Conservation (phyloP, 2,329 filamentous ascomycete species). For the Plenodomus biglobosus region DNA sequence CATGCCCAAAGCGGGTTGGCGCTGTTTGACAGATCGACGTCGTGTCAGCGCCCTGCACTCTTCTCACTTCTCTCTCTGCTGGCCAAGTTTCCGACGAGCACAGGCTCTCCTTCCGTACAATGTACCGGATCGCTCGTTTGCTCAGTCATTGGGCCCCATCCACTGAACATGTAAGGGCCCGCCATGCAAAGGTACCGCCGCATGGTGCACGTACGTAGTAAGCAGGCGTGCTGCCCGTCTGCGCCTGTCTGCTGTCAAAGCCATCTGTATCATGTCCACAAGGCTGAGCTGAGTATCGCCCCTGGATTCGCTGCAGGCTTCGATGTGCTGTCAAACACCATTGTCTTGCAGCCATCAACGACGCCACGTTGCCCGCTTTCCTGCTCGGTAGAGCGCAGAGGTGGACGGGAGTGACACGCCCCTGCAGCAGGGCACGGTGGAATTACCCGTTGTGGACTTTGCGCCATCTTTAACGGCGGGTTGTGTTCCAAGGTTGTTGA, state of each 20-base stretch:
- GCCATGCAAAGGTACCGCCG: slow-evolving; percentile 3
- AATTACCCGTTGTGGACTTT: slow-evolving; percentile 31
- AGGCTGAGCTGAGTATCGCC: slow-evolving; percentile 11
- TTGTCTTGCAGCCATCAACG: slow-evolving; percentile 22
- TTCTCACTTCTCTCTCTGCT: too few relatives aligned
- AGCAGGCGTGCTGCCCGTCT: slow-evolving; percentile 10
- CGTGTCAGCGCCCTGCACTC: slow-evolving; percentile 36
- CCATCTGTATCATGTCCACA: slow-evolving; percentile 9
- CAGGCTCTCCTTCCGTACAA: slow-evolving; percentile 17
- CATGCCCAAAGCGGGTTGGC: slow-evolving; percentile 20
- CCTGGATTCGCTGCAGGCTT: slow-evolving; percentile 12
- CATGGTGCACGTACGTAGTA: slow-evolving; percentile 4
- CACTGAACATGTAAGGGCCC: slow-evolving; percentile 18
- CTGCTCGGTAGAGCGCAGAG: slow-evolving; percentile 8
- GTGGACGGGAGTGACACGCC: slow-evolving; percentile 22
- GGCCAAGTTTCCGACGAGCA: slow-evolving; percentile 21
- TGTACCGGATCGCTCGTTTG: slow-evolving; percentile 23
- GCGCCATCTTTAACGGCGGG: slow-evolving; percentile 28
- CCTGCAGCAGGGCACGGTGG: slow-evolving; percentile 27
- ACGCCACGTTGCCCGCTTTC: slow-evolving; percentile 23
- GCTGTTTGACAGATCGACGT: slow-evolving; percentile 26
- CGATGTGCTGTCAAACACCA: slow-evolving; percentile 18
- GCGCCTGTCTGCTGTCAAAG: slow-evolving; percentile 7
- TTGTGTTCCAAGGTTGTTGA: slow-evolving; percentile 28
- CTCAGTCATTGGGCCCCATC: slow-evolving; percentile 21